A percentile compares a stretch with the other conserved stretches of the same genome.
Conservation (phyloP, 371 early-diverging fungal species). For the Thermomucor indicae-seudaticae region DNA sequence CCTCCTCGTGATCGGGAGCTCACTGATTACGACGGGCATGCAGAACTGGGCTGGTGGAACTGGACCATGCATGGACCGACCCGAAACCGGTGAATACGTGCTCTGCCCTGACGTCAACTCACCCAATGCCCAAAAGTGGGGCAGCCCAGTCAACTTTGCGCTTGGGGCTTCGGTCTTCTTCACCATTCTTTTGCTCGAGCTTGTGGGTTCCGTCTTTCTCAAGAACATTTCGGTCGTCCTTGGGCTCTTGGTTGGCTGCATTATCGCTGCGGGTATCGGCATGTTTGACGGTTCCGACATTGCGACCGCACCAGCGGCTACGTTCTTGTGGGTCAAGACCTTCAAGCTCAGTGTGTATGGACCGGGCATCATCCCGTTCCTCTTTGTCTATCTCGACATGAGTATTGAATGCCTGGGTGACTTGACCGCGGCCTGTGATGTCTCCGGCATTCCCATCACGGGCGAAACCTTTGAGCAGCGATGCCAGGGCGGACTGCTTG, state of each 20-base stretch:
- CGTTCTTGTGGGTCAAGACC: constrained; percentile 56
- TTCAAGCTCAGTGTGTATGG: constrained; percentile 49
- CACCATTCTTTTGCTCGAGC: constrained; percentile 51
- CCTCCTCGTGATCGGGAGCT: constrained; percentile 46
- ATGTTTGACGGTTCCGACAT: constrained; percentile 46
- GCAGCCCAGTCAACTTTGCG: constrained; percentile 41
- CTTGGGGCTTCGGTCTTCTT: constrained; percentile 53
- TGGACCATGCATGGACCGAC: constrained; percentile 39
- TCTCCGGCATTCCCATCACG: constrained; percentile 50
- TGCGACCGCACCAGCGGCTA: constrained; percentile 44
- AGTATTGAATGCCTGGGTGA: constrained; percentile 55
- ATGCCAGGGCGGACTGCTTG: constrained; percentile 56
- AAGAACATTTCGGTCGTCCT: constrained; percentile 55
- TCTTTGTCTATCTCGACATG: constrained; percentile 50
- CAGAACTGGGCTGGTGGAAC: constrained; percentile 50
- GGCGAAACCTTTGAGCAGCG: constrained; percentile 55
- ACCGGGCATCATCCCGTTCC: constrained; percentile 54
- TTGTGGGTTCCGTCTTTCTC: constrained; percentile 56
- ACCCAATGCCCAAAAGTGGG: constrained; percentile 55
- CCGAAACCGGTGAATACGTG: constrained; percentile 21
- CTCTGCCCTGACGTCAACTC: constrained; percentile 37
- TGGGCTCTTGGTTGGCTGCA: constrained; percentile 51
- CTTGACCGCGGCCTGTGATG: constrained; percentile 58
- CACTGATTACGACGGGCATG: constrained; percentile 40
- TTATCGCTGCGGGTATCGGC: constrained; percentile 52